Evolutionary conservation across 2,329 filamentous ascomycete genomes (phyloP), one percentile per base, ranked within the genome.

Genomic region (Colletotrichum incanum): DNA sequence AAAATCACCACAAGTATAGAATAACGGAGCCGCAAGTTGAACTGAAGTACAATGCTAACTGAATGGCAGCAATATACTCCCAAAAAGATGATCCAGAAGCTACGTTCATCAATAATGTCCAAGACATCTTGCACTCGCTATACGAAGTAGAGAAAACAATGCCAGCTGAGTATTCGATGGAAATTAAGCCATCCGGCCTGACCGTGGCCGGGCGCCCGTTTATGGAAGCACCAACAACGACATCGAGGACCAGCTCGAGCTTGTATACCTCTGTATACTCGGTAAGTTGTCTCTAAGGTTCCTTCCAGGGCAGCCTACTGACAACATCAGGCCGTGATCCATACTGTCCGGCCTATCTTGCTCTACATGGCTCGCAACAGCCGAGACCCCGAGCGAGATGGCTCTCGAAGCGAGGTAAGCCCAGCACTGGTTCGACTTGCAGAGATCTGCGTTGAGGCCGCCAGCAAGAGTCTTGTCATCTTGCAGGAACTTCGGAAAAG

Each of bases 371-470:
- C 71, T 8, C 66, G 67, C 1, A 62, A 61, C 37, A 73, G 61
- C 12, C 55, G 61, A 0, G 71, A 65, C 1, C 65, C 54, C 12
- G 71, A 65, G 39, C 45, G 59, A 7, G 56, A 61, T 39, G 52
- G 16, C 2, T 28, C 65, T 8, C 31, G 23, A 1, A 71, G 31
- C 49, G 50, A 56, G 2, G 60, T 70, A 20, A 70, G 66, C 12
- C 67, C 71, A 5, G 49, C 67, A 18, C 16, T 73, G 5, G 41
- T 60, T 11, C 66, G 67, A 0, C 67, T 73, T 0, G 66, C 61
- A 3, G 71, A 73, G 16, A 71, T 71, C 8, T 73, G 71, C 34
- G 62, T 73, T 8, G 71, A 73, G 39, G 55, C 71, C 5, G 71
- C 71, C 1, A 70, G 67, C 9, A 70, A 71, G 45, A 73, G 56